Evolutionary conservation across 2,329 filamentous ascomycete species (phyloP).

Genomic region (Ascochyta rabiei): DNA sequence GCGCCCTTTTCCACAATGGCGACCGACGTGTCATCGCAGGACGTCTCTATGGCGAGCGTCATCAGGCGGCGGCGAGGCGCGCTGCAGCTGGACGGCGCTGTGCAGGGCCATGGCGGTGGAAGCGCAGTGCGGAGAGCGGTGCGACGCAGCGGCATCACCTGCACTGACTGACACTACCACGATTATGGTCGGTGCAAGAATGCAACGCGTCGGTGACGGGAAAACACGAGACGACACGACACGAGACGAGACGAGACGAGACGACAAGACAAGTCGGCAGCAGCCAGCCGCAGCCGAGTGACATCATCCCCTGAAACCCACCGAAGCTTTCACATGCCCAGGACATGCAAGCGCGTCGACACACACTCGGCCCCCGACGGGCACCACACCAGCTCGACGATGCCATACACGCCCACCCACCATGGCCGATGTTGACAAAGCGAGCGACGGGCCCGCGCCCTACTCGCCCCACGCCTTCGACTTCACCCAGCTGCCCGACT

Average conservation of each 20-base stretch:
- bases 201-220: not conserved
- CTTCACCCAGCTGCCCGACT: slow-evolving; percentile 74
- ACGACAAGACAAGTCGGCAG: not conserved
- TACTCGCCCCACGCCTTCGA: slow-evolving; percentile 71
- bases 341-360: not conserved
- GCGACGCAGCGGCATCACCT: slow-evolving; percentile 30
- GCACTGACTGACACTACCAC: not conserved
- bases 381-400: slow-evolving; percentile 18
- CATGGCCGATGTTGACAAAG: slow-evolving; percentile 54
- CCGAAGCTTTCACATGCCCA: not conserved
- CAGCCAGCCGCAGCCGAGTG: not conserved
- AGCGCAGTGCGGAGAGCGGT: slow-evolving; percentile 11
- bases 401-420: slow-evolving; percentile 15
- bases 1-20: slow-evolving; percentile 71
- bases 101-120: slow-evolving; percentile 8
- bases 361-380: not conserved
- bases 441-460: slow-evolving; percentile 62
- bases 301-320: not conserved
- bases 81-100: not conserved
- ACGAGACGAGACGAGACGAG: not conserved
- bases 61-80: slow-evolving; percentile 36
- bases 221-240: slow-evolving; percentile 8
- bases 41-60: slow-evolving; percentile 78
- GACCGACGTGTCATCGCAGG: slow-evolving; percentile 92
- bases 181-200: too few species aligned